phyloP scores from a whole-genome alignment of 1,284 basidiomycete species.

The Wallemia mellicola region DNA sequence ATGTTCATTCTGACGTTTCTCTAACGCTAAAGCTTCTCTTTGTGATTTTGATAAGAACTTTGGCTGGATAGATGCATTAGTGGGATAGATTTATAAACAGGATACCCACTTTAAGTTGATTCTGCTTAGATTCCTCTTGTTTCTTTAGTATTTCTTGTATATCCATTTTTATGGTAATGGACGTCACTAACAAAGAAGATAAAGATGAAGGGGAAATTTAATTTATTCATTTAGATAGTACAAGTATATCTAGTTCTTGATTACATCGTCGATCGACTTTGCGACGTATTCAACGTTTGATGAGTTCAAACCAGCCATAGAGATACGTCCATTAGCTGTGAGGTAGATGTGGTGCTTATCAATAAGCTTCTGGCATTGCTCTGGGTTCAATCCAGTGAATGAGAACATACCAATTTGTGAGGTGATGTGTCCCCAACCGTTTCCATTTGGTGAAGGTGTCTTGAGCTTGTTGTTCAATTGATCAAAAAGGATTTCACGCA shows the following conservation, averaged over 20 bases:
- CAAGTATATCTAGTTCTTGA: not conserved
- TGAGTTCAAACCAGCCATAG: constrained; percentile 63
- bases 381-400: constrained; percentile 41
- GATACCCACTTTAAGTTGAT: not conserved
- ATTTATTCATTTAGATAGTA: not conserved
- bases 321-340: constrained; percentile 22
- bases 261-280: constrained; percentile 32
- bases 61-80: constrained; percentile 1
- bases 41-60: constrained; percentile 3
- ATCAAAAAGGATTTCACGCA: constrained; percentile 50
- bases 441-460: constrained; percentile 35
- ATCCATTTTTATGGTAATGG: not conserved
- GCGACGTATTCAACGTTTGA: constrained; percentile 51
- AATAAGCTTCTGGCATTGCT: constrained; percentile 38
- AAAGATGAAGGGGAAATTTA: not conserved
- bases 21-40: constrained; percentile 1
- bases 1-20: constrained; percentile 2
- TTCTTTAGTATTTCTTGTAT: not conserved
- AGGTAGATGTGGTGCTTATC: constrained; percentile 64
- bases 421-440: constrained; percentile 61
- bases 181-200: not conserved
- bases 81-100: not conserved
- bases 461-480: constrained; percentile 51
- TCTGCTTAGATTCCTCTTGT: not conserved
- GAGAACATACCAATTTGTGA: constrained; percentile 82